Percentiles rank a stretch among this genome's conserved stretches.
phyloP scores from a whole-genome alignment of 176 grass and related monocot genomes.

The Carex scoparia region DNA sequence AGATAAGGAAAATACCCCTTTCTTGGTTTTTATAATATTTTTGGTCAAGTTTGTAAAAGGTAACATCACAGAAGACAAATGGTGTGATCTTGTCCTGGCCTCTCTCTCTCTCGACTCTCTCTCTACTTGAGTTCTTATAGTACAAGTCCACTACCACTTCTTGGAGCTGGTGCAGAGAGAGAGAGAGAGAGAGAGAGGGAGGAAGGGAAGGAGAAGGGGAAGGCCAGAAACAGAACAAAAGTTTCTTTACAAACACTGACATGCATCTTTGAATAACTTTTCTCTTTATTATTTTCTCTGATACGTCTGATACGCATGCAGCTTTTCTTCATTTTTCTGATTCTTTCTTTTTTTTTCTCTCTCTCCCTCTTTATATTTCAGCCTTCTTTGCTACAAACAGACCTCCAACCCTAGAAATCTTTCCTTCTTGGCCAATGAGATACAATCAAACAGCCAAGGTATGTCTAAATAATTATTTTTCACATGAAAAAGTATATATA shows the following conservation, averaged over 20 bases:
- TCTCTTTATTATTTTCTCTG: constrained; percentile 25
- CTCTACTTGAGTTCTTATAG: constrained; percentile 15
- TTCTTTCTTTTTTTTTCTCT: constrained; percentile 28
- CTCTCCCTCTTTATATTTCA: constrained; percentile 45
- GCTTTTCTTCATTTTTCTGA: constrained; percentile 41
- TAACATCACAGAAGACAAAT: constrained; percentile 34
- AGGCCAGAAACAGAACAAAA: background rate
- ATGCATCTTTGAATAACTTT: constrained; percentile 25
- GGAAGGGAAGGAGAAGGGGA: constrained; percentile 19
- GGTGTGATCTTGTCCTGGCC: constrained; percentile 12
- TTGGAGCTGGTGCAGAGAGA: constrained; percentile 30
- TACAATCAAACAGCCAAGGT: constrained; percentile 64
- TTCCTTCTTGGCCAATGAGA: constrained; percentile 80
- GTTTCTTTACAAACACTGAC: constrained; percentile 15
- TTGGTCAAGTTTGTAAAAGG: constrained; percentile 33
- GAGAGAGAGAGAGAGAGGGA: constrained; percentile 30
- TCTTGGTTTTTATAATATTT: background rate
- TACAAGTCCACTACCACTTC: constrained; percentile 40
- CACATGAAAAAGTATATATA: background rate
- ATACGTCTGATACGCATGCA: constrained; percentile 48
- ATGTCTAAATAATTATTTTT: constrained; percentile 20
- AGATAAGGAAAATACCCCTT: constrained; percentile 2
- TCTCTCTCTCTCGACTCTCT: background rate
- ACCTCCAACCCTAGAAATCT: constrained; percentile 83
- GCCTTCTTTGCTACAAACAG: constrained; percentile 46